Conservation (phyloP, 2,329 filamentous ascomycete genomes). For the Talaromyces sp. region DNA sequence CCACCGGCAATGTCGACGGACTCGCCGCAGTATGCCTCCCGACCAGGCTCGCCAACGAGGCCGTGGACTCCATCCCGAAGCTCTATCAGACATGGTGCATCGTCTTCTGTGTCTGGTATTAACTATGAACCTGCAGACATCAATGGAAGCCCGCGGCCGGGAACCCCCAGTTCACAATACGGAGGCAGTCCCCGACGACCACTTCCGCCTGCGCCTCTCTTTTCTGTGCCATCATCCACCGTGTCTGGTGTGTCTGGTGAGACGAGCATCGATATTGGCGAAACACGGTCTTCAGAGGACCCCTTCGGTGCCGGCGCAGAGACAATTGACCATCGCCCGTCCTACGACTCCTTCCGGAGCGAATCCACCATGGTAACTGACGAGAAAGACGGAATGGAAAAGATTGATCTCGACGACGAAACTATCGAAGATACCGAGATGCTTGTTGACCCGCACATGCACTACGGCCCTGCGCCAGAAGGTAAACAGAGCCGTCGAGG, state of each 20-base stretch:
- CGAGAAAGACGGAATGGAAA: conserved; percentile 40
- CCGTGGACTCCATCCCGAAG: conserved; percentile 53
- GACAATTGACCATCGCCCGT: conserved; percentile 49
- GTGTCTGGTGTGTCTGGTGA: conserved; percentile 28
- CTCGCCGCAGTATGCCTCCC: conserved; percentile 32
- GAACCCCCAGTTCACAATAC: conserved; percentile 84
- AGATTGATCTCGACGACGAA: conserved; percentile 40
- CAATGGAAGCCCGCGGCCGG: conserved; percentile 83
- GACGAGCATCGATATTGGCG: conserved; percentile 45
- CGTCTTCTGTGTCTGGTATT: conserved; percentile 48
- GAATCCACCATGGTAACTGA: conserved; percentile 56
- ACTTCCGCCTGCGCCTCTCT: conserved; percentile 81
- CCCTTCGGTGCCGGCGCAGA: conserved; percentile 57
- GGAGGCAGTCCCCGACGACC: conserved; percentile 82
- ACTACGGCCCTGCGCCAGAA: conserved; percentile 82
- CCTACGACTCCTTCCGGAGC: conserved; percentile 59
- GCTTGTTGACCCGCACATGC: conserved; percentile 57
- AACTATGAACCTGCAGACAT: conserved; percentile 83
- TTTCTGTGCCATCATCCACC: conserved; percentile 53
- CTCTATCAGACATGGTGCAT: conserved; percentile 48
- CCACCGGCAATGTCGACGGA: conserved; percentile 33
- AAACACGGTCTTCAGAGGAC: conserved; percentile 67
- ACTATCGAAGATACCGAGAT: conserved; percentile 51
- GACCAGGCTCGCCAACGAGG: conserved; percentile 38
- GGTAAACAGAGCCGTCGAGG: conserved; percentile 84